Evolutionary conservation across 371 early-diverging fungal species (phyloP).

Genomic region (Parasitella parasitica): DNA sequence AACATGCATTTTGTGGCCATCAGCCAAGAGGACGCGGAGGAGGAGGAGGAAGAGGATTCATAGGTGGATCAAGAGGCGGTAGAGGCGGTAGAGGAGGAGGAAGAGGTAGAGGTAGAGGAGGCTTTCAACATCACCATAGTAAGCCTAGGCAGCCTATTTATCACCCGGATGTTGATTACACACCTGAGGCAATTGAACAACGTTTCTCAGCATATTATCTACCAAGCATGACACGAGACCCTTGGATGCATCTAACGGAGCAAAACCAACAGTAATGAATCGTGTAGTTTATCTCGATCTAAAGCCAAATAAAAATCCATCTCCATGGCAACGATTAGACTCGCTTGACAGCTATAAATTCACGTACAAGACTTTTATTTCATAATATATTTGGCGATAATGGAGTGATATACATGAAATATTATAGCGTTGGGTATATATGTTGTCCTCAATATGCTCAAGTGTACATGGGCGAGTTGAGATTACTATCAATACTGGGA

Average conservation of each 20-base stretch:
- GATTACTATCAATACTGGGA: not conserved
- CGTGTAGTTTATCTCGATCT: too few relatives aligned
- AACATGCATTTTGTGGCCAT: not conserved
- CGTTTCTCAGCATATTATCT: conserved; percentile 25
- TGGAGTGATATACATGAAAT: too few relatives aligned
- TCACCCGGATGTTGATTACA: conserved; percentile 20
- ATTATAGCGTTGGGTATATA: not conserved
- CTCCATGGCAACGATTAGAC: not conserved
- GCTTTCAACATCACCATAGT: not conserved
- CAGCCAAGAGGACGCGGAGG: conserved; percentile 4
- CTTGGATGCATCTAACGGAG: conserved; percentile 19
- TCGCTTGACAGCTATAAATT: too few relatives aligned
- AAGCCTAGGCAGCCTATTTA: not conserved
- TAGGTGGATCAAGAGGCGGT: conserved; percentile 6
- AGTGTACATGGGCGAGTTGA: conserved; percentile 11
- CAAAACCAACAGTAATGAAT: not conserved
- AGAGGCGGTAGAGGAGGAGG: conserved; percentile 6
- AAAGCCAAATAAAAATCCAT: not conserved
- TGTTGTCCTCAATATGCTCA: not conserved
- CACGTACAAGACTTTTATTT: too few relatives aligned
- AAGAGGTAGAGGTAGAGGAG: conserved; percentile 10
- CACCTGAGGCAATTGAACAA: conserved; percentile 28
- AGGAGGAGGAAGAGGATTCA: conserved; percentile 8
- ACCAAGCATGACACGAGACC: conserved; percentile 29
- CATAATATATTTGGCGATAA: too few relatives aligned